These are phyloP conservation scores for Colletotrichum ledebouriae DNA, from an alignment of 2,329 filamentous ascomycete species.

Conservation along the genomic window DNA sequence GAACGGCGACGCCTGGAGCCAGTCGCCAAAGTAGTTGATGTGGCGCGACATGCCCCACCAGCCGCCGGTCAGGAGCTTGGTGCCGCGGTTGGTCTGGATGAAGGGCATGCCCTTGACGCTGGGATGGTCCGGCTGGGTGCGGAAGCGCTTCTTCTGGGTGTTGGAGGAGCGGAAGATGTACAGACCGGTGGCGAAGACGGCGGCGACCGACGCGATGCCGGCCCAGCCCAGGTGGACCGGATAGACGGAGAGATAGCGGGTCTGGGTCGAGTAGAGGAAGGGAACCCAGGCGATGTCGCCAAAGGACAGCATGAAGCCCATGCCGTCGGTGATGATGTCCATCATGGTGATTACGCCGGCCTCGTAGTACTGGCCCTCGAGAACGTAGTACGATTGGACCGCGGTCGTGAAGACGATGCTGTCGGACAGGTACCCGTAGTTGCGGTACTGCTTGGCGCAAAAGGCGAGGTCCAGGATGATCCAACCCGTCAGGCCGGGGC, in stretches of 20 bases:
- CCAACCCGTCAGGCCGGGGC: conserved; percentile 79
- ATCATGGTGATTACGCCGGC: conserved; percentile 79
- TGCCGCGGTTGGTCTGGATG: conserved; percentile 76
- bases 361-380: conserved; percentile 79
- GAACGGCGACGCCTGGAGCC: conserved; percentile 80
- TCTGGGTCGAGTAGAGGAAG: conserved; percentile 77
- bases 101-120: conserved; percentile 74
- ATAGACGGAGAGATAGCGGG: conserved; percentile 77
- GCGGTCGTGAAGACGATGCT: conserved; percentile 75
- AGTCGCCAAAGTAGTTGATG: conserved; percentile 83
- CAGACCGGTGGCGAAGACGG: conserved; percentile 72
- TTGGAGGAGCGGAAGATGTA: conserved; percentile 80
- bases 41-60: conserved; percentile 82
- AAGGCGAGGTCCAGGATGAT: conserved; percentile 77
- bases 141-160: conserved; percentile 82
- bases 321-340: conserved; percentile 80
- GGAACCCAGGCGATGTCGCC: conserved; percentile 81
- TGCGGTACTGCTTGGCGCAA: conserved; percentile 77
- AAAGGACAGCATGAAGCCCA: conserved; percentile 82
- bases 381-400: conserved; percentile 76
- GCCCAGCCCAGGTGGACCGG: conserved; percentile 72
- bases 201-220: conserved; percentile 68
- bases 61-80: conserved; percentile 74
- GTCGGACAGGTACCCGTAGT: conserved; percentile 76
- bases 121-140: conserved; percentile 76